Conservation (phyloP, 2,329 filamentous ascomycete genomes). For the Penicillium sp. region DNA sequence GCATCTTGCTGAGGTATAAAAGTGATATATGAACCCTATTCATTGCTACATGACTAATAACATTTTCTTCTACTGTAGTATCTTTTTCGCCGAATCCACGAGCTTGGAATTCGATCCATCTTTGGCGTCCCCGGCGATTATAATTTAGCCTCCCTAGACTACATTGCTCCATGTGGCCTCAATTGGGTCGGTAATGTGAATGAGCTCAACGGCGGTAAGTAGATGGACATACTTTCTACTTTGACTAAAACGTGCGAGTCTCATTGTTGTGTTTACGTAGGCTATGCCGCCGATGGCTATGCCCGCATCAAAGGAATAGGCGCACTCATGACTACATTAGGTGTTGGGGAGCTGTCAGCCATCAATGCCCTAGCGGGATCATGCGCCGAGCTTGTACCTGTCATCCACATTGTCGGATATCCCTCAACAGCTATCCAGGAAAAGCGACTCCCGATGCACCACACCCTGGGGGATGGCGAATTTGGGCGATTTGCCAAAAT, state of each 20-base stretch:
- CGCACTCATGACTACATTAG: constrained; percentile 68
- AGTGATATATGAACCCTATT: neutral
- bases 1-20: constrained; percentile 3
- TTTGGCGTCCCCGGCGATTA: constrained; percentile 50
- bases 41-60: neutral
- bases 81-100: neutral
- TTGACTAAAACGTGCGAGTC: neutral
- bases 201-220: constrained; percentile 53
- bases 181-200: constrained; percentile 58
- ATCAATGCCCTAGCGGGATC: constrained; percentile 70
- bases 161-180: constrained; percentile 51
- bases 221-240: neutral
- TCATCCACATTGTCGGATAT: constrained; percentile 58
- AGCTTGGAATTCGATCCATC: constrained; percentile 9
- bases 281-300: constrained; percentile 72
- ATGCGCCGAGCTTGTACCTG: constrained; percentile 66
- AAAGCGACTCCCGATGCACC: constrained; percentile 50
- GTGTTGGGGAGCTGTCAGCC: constrained; percentile 63
- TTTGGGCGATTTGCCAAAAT: constrained; percentile 77
- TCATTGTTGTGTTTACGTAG: constrained; percentile 26
- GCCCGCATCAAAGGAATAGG: constrained; percentile 65
- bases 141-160: constrained; percentile 59
- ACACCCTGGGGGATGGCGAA: constrained; percentile 69
- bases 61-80: neutral
- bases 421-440: constrained; percentile 44